Percentiles rank a stretch among this genome's conserved stretches.
Conservation (phyloP, 2,329 filamentous ascomycete species). For the Colletotrichum gigasporum region DNA sequence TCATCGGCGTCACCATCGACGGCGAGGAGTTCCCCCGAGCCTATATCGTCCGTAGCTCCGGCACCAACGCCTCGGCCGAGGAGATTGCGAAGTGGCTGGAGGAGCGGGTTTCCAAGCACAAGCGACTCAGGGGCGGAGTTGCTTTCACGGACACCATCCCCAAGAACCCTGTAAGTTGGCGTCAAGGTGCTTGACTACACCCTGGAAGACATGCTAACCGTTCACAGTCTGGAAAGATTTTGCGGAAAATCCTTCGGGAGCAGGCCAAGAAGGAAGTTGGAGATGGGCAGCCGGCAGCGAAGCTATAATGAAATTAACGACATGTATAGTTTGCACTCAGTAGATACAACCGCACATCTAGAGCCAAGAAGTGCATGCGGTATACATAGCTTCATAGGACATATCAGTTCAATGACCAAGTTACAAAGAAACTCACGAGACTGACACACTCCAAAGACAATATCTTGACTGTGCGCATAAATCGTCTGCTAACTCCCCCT, state of each 20-base stretch:
- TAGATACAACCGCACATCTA: background rate
- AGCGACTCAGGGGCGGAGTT: conserved; percentile 76
- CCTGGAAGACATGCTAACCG: background rate
- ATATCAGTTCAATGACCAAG: background rate
- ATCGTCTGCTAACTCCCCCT: background rate
- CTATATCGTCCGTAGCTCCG: conserved; percentile 64
- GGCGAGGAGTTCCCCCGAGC: conserved; percentile 70
- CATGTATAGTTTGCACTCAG: background rate
- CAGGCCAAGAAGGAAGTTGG: conserved; percentile 63
- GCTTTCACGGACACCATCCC: conserved; percentile 74
- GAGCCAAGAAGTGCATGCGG: background rate
- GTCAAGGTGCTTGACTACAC: background rate
- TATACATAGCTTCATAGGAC: background rate
- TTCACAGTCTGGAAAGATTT: conserved; percentile 70
- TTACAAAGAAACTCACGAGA: too few species aligned
- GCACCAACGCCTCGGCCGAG: conserved; percentile 54
- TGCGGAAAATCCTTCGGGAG: conserved; percentile 68
- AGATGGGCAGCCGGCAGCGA: conserved; percentile 43
- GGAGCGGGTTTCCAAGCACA: conserved; percentile 70
- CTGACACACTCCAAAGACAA: background rate
- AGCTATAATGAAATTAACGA: background rate
- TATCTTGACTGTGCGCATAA: background rate
- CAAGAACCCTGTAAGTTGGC: conserved; percentile 61
- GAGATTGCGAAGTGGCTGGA: conserved; percentile 73
- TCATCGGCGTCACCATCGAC: conserved; percentile 66